Conservation (phyloP, 352 stramenopile genomes). For the Aphanomyces astaci region DNA sequence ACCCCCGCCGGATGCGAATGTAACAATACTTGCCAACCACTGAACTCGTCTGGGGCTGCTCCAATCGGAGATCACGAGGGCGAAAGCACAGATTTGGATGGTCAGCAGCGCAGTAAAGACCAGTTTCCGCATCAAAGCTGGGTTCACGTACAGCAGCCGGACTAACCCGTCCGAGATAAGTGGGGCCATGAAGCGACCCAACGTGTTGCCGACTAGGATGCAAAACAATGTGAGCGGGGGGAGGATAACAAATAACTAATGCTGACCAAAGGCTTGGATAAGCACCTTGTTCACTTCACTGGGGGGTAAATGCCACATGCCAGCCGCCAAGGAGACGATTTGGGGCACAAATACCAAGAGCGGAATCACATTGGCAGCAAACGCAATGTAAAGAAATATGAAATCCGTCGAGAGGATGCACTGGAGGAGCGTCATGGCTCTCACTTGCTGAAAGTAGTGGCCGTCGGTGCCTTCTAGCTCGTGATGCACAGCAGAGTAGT, state of each 20-base stretch:
- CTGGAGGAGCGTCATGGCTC: background rate
- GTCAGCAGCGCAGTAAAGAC: background rate
- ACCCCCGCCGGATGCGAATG: constrained; percentile 8
- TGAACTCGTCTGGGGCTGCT: background rate
- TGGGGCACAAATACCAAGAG: background rate
- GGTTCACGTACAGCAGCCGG: constrained; percentile 22
- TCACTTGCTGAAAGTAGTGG: constrained; percentile 19
- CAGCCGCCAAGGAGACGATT: background rate
- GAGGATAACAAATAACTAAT: background rate
- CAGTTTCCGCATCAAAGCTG: constrained; percentile 11
- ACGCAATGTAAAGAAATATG: constrained; percentile 19
- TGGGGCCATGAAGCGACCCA: background rate
- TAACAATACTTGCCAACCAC: constrained; percentile 9
- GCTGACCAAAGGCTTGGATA: background rate
- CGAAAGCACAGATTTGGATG: background rate
- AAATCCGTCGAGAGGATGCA: constrained; percentile 25
- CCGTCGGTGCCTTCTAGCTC: background rate
- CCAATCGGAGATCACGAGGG: background rate
- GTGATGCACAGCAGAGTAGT: background rate
- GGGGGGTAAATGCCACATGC: background rate
- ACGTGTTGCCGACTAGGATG: background rate
- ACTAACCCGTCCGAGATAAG: constrained; percentile 9
- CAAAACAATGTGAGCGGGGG: background rate
- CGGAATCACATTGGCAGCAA: constrained; percentile 7
- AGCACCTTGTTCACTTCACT: background rate